Percentiles rank a stretch among this genome's conserved stretches.
These are phyloP conservation scores for Solanum verrucosum DNA, from an alignment of 257 asterid genomes.

Conservation along the genomic window DNA sequence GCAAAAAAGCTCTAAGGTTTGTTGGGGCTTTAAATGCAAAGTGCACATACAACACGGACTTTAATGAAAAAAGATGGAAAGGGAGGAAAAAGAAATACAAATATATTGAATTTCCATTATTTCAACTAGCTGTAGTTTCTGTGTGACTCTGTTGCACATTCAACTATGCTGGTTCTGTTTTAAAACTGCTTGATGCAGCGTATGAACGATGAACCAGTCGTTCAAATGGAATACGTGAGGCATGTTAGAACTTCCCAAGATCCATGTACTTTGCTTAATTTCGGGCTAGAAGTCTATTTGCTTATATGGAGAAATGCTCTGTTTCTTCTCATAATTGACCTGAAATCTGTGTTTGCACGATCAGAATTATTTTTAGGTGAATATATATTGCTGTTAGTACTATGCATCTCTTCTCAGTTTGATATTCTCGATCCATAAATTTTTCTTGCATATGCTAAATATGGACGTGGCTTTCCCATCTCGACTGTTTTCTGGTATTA, in stretches of 20 bases:
- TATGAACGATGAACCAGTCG: not conserved
- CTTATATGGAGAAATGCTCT: too few species aligned
- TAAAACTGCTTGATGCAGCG: not conserved
- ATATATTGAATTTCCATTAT: too few species aligned
- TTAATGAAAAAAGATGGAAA: too few species aligned
- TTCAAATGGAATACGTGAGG: not conserved
- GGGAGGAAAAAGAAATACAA: too few species aligned
- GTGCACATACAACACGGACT: too few species aligned
- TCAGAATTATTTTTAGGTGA: not conserved
- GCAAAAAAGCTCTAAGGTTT: too few species aligned
- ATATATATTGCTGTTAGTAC: not conserved
- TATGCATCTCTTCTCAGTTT: not conserved
- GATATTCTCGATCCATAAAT: not conserved
- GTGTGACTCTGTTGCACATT: not conserved
- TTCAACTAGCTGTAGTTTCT: too few species aligned
- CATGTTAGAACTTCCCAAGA: not conserved
- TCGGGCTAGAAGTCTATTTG: too few species aligned
- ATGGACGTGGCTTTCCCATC: not conserved
- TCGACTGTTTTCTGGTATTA: not conserved
- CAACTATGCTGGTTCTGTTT: not conserved
- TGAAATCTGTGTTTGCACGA: not conserved
- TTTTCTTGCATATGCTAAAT: not conserved
- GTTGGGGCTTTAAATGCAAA: too few species aligned
- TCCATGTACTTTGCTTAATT: too few species aligned
- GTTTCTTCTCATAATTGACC: too few species aligned